phyloP scores from a whole-genome alignment of 345 rosid species.

The Erodium maritimum region DNA sequence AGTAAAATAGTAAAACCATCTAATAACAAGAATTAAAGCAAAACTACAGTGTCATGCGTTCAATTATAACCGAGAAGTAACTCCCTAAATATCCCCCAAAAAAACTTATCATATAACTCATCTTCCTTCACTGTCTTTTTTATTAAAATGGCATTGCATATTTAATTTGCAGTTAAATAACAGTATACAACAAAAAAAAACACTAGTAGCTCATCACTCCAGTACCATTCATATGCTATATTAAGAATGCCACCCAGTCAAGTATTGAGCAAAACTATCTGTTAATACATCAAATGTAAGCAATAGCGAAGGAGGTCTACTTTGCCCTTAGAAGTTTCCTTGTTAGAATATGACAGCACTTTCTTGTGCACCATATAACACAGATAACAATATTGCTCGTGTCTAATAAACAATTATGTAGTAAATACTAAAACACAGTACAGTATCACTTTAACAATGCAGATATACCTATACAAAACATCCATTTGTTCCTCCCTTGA shows the following conservation, averaged over 20 bases:
- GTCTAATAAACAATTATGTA: background rate
- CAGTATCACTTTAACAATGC: background rate
- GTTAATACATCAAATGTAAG: background rate
- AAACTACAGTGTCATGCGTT: background rate
- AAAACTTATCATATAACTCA: too few relatives aligned
- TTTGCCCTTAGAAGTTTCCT: background rate
- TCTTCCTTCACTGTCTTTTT: too few relatives aligned
- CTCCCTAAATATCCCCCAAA: background rate
- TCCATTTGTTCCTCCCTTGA: constrained; percentile 87
- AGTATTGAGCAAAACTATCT: background rate
- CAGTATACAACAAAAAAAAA: background rate
- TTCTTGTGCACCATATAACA: background rate
- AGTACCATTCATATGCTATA: background rate
- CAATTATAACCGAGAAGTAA: background rate
- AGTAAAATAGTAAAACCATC: background rate
- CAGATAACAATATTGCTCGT: background rate
- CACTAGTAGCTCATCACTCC: background rate
- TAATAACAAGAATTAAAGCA: background rate
- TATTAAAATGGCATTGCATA: background rate
- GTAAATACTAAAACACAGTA: background rate
- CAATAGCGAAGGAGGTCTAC: background rate
- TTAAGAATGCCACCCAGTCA: background rate
- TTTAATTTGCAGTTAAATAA: too few relatives aligned
- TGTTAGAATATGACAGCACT: too few relatives aligned
- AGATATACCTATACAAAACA: constrained; percentile 53